Percentiles rank a stretch among this genome's conserved stretches.
These are phyloP conservation scores for Fusarium subglutinans DNA, from an alignment of 2,329 filamentous ascomycete species.

Conservation along the genomic window DNA sequence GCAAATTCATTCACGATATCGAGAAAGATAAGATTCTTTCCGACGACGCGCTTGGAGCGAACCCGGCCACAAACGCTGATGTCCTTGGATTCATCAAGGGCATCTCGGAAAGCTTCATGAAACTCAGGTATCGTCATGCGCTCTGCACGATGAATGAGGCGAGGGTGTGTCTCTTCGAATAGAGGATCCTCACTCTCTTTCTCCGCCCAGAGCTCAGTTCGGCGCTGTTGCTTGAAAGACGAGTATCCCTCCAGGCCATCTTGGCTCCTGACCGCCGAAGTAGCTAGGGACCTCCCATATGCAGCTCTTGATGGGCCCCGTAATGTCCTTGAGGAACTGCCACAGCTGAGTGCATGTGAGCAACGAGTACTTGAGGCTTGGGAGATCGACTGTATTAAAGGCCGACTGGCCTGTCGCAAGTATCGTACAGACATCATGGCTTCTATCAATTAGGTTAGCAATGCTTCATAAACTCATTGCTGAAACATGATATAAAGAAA, in stretches of 20 bases:
- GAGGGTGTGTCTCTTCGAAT: slow-evolving; percentile 49
- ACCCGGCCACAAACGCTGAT: slow-evolving; percentile 70
- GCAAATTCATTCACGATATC: slow-evolving; percentile 79
- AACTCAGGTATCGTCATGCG: slow-evolving; percentile 50
- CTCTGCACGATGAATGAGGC: slow-evolving; percentile 41
- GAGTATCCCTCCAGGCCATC: slow-evolving; percentile 43
- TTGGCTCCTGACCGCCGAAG: slow-evolving; percentile 30
- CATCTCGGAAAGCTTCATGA: slow-evolving; percentile 43
- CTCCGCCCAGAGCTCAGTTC: slow-evolving; percentile 46
- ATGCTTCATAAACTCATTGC: slow-evolving; percentile 3
- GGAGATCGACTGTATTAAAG: slow-evolving; percentile 33
- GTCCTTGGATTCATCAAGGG: slow-evolving; percentile 38
- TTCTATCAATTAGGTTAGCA: slow-evolving; percentile 41
- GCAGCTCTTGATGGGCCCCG: slow-evolving; percentile 3
- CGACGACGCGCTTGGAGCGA: slow-evolving; percentile 73
- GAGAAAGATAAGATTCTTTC: slow-evolving; percentile 85
- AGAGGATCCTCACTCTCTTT: slow-evolving; percentile 48
- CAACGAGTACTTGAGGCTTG: slow-evolving; percentile 21
- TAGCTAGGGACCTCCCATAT: slow-evolving; percentile 34
- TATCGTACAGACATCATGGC: slow-evolving; percentile 51
- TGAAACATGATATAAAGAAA: slow-evolving; percentile 9
- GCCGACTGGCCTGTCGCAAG: slow-evolving; percentile 49
- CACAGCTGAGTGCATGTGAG: slow-evolving; percentile 6
- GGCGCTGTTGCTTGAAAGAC: slow-evolving; percentile 51
- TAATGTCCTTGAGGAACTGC: slow-evolving; percentile 19